Percentiles rank a stretch among this genome's conserved stretches.
Evolutionary conservation across 176 grass and related monocot genomes (phyloP).

Genomic region (Melocanna baccifera): DNA sequence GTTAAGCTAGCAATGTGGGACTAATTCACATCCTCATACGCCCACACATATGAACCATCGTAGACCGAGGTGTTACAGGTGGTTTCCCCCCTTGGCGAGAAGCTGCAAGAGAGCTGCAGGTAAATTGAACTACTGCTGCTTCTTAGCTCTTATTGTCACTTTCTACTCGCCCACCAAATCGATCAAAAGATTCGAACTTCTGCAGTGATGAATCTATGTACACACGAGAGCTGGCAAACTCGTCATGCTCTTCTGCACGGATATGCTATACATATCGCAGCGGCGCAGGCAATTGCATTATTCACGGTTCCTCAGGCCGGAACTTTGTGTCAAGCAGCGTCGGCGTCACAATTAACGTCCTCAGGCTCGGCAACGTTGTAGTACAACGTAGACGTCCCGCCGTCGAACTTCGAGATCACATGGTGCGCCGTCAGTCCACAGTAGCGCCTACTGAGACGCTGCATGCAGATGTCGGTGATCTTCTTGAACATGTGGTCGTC

Average conservation of each 20-base stretch:
- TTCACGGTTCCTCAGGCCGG: background rate
- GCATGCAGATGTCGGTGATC: slow-evolving; percentile 60
- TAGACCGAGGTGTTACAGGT: no score
- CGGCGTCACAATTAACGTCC: background rate
- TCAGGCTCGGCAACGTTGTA: slow-evolving; percentile 42
- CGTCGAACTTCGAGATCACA: slow-evolving; percentile 67
- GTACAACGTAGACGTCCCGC: slow-evolving; percentile 58
- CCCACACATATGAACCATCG: no score
- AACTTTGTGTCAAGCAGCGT: background rate
- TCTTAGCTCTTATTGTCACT: no score
- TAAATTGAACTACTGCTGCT: no score
- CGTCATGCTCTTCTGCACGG: background rate
- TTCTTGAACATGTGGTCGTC: slow-evolving; percentile 67
- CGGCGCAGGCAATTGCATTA: background rate
- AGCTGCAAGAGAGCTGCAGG: background rate
- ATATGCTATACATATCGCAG: background rate
- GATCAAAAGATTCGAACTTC: background rate
- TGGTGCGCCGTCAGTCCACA: slow-evolving; percentile 58
- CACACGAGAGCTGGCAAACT: background rate
- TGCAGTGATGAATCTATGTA: background rate
- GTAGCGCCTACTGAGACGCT: slow-evolving; percentile 47
- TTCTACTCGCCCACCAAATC: no score
- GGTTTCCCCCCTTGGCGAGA: background rate
- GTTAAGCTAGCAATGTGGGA: no score
- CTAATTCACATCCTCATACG: no score